These are phyloP conservation scores for Barnettozyma hawaiiensis DNA, from an alignment of 1,139 yeast species.

Conservation along the genomic window DNA sequence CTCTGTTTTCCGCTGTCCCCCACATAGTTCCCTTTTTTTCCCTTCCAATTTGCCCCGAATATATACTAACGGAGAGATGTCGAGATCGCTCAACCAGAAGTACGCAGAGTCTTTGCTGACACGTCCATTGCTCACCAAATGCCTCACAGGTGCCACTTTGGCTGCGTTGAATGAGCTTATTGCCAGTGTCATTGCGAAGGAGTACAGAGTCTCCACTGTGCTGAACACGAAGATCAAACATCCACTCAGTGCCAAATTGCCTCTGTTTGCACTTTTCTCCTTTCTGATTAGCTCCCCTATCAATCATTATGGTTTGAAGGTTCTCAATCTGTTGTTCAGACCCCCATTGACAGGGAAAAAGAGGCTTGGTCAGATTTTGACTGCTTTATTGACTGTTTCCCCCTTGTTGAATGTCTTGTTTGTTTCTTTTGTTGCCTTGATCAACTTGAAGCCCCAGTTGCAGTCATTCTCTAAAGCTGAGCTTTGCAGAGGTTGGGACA, in stretches of 20 bases:
- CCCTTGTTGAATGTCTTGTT: slow-evolving; percentile 49
- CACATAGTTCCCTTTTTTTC: not conserved
- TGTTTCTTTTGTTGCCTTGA: slow-evolving; percentile 48
- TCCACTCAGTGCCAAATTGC: slow-evolving; percentile 28
- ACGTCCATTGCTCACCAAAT: slow-evolving; percentile 56
- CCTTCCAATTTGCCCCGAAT: not conserved
- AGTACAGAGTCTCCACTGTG: slow-evolving; percentile 26
- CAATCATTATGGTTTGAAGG: slow-evolving; percentile 46
- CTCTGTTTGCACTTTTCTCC: slow-evolving; percentile 66
- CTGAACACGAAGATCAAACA: slow-evolving; percentile 22
- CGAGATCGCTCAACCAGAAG: slow-evolving; percentile 21
- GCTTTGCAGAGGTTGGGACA: slow-evolving; percentile 13
- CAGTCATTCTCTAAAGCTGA: slow-evolving; percentile 16
- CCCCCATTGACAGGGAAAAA: slow-evolving; percentile 35
- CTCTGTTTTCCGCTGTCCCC: too few relatives aligned
- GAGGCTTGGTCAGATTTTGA: slow-evolving; percentile 42
- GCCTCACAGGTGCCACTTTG: slow-evolving; percentile 52
- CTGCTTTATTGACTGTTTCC: slow-evolving; percentile 50
- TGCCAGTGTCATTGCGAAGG: slow-evolving; percentile 49
- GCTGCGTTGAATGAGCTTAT: slow-evolving; percentile 56
- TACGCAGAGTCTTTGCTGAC: slow-evolving; percentile 40
- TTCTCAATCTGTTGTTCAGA: slow-evolving; percentile 40
- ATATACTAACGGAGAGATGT: slow-evolving; percentile 1
- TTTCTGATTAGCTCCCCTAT: slow-evolving; percentile 67
- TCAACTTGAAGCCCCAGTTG: slow-evolving; percentile 26